These are phyloP conservation scores for Petunia secreta DNA, from an alignment of 257 asterid genomes.

Conservation along the genomic window DNA sequence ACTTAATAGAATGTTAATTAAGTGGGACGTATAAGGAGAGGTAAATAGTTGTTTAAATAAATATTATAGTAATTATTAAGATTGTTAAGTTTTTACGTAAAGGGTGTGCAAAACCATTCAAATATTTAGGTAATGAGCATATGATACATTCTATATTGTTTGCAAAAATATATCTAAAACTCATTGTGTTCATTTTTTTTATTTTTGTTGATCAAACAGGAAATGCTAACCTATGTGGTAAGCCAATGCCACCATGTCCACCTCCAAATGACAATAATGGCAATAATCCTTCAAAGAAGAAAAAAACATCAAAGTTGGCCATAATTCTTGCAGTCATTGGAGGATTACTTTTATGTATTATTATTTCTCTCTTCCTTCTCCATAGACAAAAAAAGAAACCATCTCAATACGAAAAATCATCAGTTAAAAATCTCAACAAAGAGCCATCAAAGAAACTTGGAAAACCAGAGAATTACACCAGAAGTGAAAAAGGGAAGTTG, in stretches of 20 bases:
- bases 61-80: too few species aligned
- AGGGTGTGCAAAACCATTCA: too few species aligned
- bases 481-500: slow-evolving; percentile 41
- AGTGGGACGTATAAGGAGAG: too few species aligned
- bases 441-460: slow-evolving; percentile 5
- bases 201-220: slow-evolving; percentile 43
- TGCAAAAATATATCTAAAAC: neutral
- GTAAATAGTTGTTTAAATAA: too few species aligned
- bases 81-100: too few species aligned
- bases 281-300: neutral
- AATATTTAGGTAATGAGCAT: too few species aligned
- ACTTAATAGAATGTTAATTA: too few species aligned
- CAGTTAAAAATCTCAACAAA: slow-evolving; percentile 20
- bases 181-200: neutral
- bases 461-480: neutral
- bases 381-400: slow-evolving; percentile 33
- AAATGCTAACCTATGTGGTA: slow-evolving; percentile 58
- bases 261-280: neutral
- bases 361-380: slow-evolving; percentile 32
- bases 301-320: slow-evolving; percentile 34
- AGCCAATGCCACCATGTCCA: slow-evolving; percentile 59
- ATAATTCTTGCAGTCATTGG: slow-evolving; percentile 36
- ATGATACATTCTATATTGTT: neutral
- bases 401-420: slow-evolving; percentile 41
- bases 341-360: slow-evolving; percentile 30